Evolutionary conservation across 2,329 filamentous ascomycete species (phyloP).

Genomic region (Aotearoamyces nothofagi): DNA sequence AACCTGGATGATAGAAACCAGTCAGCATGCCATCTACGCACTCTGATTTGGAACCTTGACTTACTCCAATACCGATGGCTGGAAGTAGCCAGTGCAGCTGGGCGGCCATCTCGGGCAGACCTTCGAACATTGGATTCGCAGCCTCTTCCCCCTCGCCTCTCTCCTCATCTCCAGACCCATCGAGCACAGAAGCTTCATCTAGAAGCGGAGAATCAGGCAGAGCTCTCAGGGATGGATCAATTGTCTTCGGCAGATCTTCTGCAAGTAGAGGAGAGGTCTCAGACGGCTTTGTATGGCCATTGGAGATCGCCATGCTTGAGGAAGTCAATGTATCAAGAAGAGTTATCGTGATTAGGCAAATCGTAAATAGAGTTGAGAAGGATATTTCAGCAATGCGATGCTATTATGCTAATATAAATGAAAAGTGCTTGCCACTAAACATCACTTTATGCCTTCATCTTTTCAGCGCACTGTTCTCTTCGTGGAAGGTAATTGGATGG

Average conservation of each 20-base stretch:
- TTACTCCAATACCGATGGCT: conserved; percentile 44
- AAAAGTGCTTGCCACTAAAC: too few species aligned
- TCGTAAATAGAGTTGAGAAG: too few species aligned
- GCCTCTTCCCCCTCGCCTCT: conserved; percentile 5
- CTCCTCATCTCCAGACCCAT: conserved; percentile 6
- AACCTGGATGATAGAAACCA: conserved; percentile 28
- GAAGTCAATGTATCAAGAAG: too few species aligned
- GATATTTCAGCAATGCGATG: too few species aligned
- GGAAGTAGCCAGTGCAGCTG: conserved; percentile 43
- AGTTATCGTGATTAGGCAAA: too few species aligned
- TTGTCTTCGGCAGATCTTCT: conserved; percentile 16
- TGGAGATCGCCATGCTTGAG: neutral
- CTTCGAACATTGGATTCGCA: conserved; percentile 11
- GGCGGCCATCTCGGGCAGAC: conserved; percentile 16
- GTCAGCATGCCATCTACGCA: conserved; percentile 1
- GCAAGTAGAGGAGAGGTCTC: conserved; percentile 31
- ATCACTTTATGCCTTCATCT: too few species aligned
- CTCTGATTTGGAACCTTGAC: conserved; percentile 11
- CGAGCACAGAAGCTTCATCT: conserved; percentile 17
- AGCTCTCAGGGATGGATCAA: conserved; percentile 5
- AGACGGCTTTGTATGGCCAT: conserved; percentile 6
- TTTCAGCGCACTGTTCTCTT: too few species aligned
- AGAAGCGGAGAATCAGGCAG: conserved; percentile 8
- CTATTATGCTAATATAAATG: too few species aligned
- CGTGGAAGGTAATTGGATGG: too few species aligned